phyloP scores from a whole-genome alignment of 768 basidiomycete genomes.

The Trametes coccinea region DNA sequence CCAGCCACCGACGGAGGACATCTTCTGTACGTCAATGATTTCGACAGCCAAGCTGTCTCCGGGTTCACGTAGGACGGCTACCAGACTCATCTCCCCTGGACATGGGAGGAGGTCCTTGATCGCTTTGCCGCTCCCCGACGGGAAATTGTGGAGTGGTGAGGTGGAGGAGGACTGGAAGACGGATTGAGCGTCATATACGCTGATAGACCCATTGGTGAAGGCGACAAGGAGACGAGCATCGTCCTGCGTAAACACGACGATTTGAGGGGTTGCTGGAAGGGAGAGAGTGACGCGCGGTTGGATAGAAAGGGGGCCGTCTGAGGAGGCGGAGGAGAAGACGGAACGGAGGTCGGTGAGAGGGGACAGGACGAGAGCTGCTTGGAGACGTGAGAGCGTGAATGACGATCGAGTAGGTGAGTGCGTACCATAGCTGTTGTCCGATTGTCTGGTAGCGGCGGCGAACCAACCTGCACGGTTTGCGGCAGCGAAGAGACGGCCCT shows the following conservation, averaged over 20 bases:
- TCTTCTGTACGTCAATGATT: conserved; percentile 56
- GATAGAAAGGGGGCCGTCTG: conserved; percentile 43
- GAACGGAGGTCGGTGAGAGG: conserved; percentile 61
- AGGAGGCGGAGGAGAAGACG: conserved; percentile 45
- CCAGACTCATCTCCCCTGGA: conserved; percentile 60
- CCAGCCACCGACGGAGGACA: conserved; percentile 53
- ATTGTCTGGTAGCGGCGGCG: conserved; percentile 52
- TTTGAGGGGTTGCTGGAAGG: conserved; percentile 49
- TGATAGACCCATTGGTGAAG: conserved; percentile 56
- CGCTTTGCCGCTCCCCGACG: conserved; percentile 43
- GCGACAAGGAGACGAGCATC: conserved; percentile 64
- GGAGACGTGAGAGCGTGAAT: neutral
- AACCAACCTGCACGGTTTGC: conserved; percentile 70
- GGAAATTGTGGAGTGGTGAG: conserved; percentile 45
- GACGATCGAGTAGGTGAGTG: neutral
- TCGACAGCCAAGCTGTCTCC: conserved; percentile 48
- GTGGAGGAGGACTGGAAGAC: conserved; percentile 48
- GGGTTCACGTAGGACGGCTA: conserved; percentile 57
- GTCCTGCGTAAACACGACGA: conserved; percentile 56
- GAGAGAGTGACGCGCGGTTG: conserved; percentile 52
- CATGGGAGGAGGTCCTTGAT: conserved; percentile 62
- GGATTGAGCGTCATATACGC: conserved; percentile 56
- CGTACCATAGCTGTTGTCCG: conserved; percentile 41
- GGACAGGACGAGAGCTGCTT: conserved; percentile 59
- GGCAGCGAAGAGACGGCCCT: conserved; percentile 56